These are phyloP conservation scores for Ogataea methylovora DNA, from an alignment of 805 yeast species.

Conservation along the genomic window DNA sequence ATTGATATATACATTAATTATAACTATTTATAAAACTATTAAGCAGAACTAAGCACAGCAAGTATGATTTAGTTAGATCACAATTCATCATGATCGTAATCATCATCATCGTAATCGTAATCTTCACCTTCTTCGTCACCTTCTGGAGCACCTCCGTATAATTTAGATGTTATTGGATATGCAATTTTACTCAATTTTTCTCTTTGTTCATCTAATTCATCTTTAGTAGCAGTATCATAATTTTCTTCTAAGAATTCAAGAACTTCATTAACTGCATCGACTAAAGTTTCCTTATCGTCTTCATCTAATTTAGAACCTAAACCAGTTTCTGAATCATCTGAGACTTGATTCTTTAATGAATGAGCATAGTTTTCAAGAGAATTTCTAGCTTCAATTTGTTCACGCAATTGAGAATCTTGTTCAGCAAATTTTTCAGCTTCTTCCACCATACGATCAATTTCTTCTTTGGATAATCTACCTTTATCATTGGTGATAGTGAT, in stretches of 20 bases:
- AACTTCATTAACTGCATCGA: constrained; percentile 82
- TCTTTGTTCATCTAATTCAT: constrained; percentile 90
- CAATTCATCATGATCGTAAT: constrained; percentile 66
- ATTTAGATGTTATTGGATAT: constrained; percentile 86
- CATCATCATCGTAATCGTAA: constrained; percentile 48
- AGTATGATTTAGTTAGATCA: constrained; percentile 20
- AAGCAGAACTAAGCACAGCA: not conserved
- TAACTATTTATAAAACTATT: not conserved
- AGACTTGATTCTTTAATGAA: constrained; percentile 60
- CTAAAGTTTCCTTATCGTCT: constrained; percentile 84
- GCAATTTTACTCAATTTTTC: constrained; percentile 76
- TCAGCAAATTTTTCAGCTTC: constrained; percentile 94
- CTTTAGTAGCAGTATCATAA: constrained; percentile 75
- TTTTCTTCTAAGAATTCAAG: constrained; percentile 64
- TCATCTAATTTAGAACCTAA: constrained; percentile 77
- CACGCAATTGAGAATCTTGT: constrained; percentile 78
- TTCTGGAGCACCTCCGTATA: constrained; percentile 47
- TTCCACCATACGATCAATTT: constrained; percentile 94
- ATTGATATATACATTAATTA: too few species aligned
- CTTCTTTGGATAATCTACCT: constrained; percentile 90
- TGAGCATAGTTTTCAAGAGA: constrained; percentile 84
- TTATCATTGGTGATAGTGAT: constrained; percentile 90
- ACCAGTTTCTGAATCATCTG: constrained; percentile 37
- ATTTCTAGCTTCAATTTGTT: constrained; percentile 84
- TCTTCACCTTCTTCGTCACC: constrained; percentile 35